Percentiles rank a stretch among this genome's conserved stretches.
phyloP scores from a whole-genome alignment of 345 rosid genomes.

The rapeseed (Brassica napus) region DNA sequence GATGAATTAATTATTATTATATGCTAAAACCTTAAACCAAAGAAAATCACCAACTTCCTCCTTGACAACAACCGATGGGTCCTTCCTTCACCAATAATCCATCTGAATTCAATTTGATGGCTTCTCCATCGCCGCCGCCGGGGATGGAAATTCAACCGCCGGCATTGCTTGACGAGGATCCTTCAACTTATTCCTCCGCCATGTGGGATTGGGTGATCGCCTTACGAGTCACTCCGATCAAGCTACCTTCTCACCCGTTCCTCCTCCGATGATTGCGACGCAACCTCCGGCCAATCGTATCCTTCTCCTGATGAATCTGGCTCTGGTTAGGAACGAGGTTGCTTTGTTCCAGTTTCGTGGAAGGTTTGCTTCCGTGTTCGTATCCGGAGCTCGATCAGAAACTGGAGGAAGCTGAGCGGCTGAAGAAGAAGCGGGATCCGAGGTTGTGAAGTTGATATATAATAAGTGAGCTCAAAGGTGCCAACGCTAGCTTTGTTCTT shows the following conservation, averaged over 20 bases:
- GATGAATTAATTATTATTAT: slow-evolving; percentile 17
- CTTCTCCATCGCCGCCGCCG: slow-evolving; percentile 39
- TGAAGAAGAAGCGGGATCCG: slow-evolving; percentile 61
- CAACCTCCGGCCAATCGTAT: slow-evolving; percentile 29
- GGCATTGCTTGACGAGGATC: slow-evolving; percentile 43
- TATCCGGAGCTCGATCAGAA: slow-evolving; percentile 90
- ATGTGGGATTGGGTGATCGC: slow-evolving; percentile 86
- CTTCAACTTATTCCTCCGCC: slow-evolving; percentile 43
- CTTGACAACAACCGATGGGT: slow-evolving; percentile 34
- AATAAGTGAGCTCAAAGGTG: slow-evolving; percentile 92
- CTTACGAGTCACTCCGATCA: slow-evolving; percentile 54
- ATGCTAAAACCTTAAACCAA: slow-evolving; percentile 36
- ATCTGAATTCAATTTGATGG: slow-evolving; percentile 22
- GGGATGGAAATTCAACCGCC: slow-evolving; percentile 50
- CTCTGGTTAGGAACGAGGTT: slow-evolving; percentile 77
- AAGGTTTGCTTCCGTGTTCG: slow-evolving; percentile 77
- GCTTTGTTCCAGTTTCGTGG: slow-evolving; percentile 78
- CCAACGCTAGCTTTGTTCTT: slow-evolving; percentile 58
- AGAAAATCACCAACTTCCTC: slow-evolving; percentile 30
- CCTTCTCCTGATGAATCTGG: slow-evolving; percentile 23
- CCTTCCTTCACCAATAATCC: neutral
- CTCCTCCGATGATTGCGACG: slow-evolving; percentile 13
- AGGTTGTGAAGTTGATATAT: slow-evolving; percentile 62
- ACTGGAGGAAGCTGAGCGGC: slow-evolving; percentile 58
- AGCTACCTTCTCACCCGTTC: slow-evolving; percentile 10